Conservation (phyloP, 2,329 filamentous ascomycete genomes). For the Coniella lustricola region DNA sequence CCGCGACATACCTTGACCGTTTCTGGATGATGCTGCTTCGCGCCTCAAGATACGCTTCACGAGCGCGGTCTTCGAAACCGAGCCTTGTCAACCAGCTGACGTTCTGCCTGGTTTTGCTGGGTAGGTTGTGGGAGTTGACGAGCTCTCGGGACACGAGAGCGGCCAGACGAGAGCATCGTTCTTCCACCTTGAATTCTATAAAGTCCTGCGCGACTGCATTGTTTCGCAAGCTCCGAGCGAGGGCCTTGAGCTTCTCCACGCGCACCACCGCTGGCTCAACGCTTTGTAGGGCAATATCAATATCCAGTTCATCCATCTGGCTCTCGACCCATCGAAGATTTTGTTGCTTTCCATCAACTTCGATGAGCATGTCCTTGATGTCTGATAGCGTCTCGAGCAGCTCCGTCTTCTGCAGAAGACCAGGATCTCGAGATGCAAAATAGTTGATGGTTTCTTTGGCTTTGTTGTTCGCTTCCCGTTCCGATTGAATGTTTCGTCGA, state of each 20-base stretch:
- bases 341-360: conserved; percentile 93
- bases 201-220: conserved; percentile 86
- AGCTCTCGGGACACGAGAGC: conserved; percentile 71
- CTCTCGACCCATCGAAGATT: conserved; percentile 93
- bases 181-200: conserved; percentile 84
- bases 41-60: conserved; percentile 78
- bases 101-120: conserved; percentile 70
- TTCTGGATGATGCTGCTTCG: conserved; percentile 72
- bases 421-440: conserved; percentile 71
- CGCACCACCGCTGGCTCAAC: conserved; percentile 79
- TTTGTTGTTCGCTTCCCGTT: conserved; percentile 81
- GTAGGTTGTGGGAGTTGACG: conserved; percentile 68
- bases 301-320: conserved; percentile 93
- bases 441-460: conserved; percentile 80
- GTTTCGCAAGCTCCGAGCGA: conserved; percentile 74
- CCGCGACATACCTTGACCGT: conserved; percentile 62
- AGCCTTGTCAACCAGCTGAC: conserved; percentile 79
- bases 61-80: conserved; percentile 82
- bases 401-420: conserved; percentile 70
- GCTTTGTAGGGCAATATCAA: conserved; percentile 84
- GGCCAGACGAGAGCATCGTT: conserved; percentile 71
- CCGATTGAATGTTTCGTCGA: conserved; percentile 74
- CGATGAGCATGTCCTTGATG: conserved; percentile 82
- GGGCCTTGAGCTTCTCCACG: conserved; percentile 75
- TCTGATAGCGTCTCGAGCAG: conserved; percentile 71